A percentile compares a stretch with the other conserved stretches of the same genome.
Evolutionary conservation across 2,329 filamentous ascomycete genomes (phyloP).

Genomic region (Shiraia sp.): DNA sequence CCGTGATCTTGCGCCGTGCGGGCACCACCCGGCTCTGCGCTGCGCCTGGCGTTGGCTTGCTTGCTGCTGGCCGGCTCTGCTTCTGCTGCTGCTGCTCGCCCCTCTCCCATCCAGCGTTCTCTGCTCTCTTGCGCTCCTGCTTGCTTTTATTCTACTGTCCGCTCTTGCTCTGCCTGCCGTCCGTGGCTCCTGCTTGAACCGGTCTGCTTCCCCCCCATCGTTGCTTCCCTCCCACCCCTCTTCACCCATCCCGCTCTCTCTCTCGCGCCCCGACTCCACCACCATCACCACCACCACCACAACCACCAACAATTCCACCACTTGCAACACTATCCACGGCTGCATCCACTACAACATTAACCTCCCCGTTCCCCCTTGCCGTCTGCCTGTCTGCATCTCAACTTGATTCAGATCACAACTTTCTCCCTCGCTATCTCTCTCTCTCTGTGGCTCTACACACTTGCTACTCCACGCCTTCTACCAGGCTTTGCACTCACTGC

Average conservation of each 20-base stretch:
- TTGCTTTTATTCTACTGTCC: constrained; percentile 31
- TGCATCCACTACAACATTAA: constrained; percentile 3
- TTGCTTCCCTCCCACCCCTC: constrained; percentile 17
- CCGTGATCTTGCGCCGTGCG: constrained; percentile 28
- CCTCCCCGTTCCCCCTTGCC: no score
- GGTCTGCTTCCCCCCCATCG: constrained; percentile 15
- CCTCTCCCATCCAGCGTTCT: constrained; percentile 20
- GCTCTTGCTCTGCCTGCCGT: constrained; percentile 5
- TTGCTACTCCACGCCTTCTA: no score
- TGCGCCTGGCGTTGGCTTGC: constrained; percentile 31
- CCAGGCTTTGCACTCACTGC: no score
- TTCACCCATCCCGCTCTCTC: constrained; percentile 5
- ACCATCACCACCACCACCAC: background rate
- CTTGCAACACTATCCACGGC: background rate
- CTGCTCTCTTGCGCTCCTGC: constrained; percentile 14
- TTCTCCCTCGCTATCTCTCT: no score
- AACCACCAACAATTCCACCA: background rate
- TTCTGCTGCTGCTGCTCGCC: no score
- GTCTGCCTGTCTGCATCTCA: no score
- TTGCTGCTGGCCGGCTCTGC: no score
- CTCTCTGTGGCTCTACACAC: no score
- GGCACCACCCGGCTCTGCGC: constrained; percentile 28
- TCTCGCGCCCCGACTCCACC: constrained; percentile 11
- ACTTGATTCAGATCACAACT: no score
- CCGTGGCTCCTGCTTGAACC: constrained; percentile 19